Evolutionary conservation across 805 yeast genomes (phyloP).

Genomic region (Starmerella etchellsii): DNA sequence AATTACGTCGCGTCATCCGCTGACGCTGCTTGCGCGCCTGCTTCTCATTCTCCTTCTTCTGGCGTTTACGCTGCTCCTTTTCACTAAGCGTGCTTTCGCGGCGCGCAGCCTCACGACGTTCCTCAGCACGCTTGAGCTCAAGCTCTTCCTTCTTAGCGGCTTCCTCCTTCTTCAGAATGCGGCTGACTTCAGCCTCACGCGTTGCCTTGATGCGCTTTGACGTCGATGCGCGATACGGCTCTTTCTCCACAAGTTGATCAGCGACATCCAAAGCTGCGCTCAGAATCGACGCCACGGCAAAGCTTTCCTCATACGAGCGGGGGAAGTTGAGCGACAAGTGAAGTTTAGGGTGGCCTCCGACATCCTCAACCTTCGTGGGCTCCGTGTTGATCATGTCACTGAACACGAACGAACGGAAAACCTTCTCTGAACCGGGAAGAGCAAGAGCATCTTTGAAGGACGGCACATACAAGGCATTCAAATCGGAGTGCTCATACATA

Average conservation of each 20-base stretch:
- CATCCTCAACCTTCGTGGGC: slow-evolving; percentile 40
- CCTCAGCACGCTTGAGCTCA: slow-evolving; percentile 49
- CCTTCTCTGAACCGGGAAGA: slow-evolving; percentile 32
- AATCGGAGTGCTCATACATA: slow-evolving; percentile 80
- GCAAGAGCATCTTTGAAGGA: slow-evolving; percentile 34
- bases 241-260: slow-evolving; percentile 42
- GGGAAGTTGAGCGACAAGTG: slow-evolving; percentile 45
- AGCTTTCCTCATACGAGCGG: slow-evolving; percentile 37
- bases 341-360: slow-evolving; percentile 29
- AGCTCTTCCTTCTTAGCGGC: slow-evolving; percentile 52
- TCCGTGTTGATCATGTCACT: slow-evolving; percentile 73
- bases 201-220: slow-evolving; percentile 57
- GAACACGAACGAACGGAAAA: slow-evolving; percentile 57
- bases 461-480: slow-evolving; percentile 49
- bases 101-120: slow-evolving; percentile 43
- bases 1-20: slow-evolving; percentile 13
- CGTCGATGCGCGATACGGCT: slow-evolving; percentile 58
- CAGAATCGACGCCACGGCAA: slow-evolving; percentile 38
- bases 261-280: slow-evolving; percentile 45
- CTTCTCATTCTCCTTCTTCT: slow-evolving; percentile 67
- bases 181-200: slow-evolving; percentile 61
- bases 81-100: slow-evolving; percentile 55
- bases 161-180: slow-evolving; percentile 58
- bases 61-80: slow-evolving; percentile 67
- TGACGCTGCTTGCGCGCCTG: slow-evolving; percentile 52